Conservation (phyloP, 257 asterid species). For the Ballota nigra region DNA sequence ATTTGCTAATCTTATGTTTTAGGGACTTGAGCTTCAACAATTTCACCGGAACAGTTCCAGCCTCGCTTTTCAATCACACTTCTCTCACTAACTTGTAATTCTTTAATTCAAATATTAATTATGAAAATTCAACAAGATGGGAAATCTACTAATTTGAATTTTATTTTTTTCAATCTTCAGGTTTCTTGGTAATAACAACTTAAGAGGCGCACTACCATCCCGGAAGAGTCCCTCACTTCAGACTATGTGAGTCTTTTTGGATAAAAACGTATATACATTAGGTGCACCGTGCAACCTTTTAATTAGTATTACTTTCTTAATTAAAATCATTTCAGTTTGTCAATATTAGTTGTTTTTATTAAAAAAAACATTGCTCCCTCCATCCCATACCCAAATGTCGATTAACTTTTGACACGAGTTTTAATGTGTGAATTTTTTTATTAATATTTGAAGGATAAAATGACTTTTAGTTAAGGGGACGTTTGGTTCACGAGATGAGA, state of each 20-base stretch:
- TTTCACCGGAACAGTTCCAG: slow-evolving; percentile 57
- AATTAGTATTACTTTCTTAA: too few species aligned
- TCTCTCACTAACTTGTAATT: slow-evolving; percentile 54
- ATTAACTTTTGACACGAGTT: too few species aligned
- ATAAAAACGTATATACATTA: not conserved
- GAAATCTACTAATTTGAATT: not conserved
- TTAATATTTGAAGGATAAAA: too few species aligned
- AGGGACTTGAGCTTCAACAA: slow-evolving; percentile 95
- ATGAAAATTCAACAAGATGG: not conserved
- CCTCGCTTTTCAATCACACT: slow-evolving; percentile 49
- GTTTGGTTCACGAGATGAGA: too few species aligned
- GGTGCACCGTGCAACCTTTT: too few species aligned
- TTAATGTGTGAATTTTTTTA: too few species aligned
- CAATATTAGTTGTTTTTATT: not conserved
- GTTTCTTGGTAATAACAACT: slow-evolving; percentile 76
- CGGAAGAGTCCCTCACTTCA: slow-evolving; percentile 40
- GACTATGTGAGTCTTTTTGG: slow-evolving; percentile 43
- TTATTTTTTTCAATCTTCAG: slow-evolving; percentile 34
- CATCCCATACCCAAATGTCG: too few species aligned
- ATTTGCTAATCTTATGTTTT: slow-evolving; percentile 20
- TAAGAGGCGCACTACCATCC: slow-evolving; percentile 57
- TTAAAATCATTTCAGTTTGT: too few species aligned
- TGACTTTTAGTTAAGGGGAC: too few species aligned
- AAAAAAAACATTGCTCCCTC: too few species aligned
- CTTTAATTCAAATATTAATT: not conserved